Evolutionary conservation across 495 filamentous ascomycete species (phyloP), one percentile per base, ranked within the genome.

Genomic region (Bryoglossum gracile): DNA sequence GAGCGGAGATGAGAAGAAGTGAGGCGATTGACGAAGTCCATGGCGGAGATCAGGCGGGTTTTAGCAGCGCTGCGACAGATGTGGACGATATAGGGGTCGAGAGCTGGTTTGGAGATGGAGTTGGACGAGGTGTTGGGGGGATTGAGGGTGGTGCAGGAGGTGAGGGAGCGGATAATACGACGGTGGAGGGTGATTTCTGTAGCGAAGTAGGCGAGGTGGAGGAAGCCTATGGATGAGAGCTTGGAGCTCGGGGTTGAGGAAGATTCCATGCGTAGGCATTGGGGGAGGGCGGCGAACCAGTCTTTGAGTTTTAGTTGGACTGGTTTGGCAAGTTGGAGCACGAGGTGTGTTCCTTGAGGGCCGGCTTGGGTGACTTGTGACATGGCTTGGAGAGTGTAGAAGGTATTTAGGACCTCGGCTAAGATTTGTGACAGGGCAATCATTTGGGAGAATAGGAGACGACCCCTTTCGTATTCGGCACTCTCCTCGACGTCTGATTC

Each of bases 41-140:
- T 86, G 42, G 83, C 82, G 6, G 83, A 86, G 47, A 81, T 84
- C 16, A 88, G 70, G 14, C 85, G 77, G 1, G 87, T 86, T 58
- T 88, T 86, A 48, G 87, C 86, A 17, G 92, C 92, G 19, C 84
- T 89, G 43, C 92, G 92, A 67, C 90, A 96, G 60, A 97, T 95
- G 69, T 95, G 89, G 14, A 89, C 77, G 38, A 95, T 80, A 62
- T 88, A 84, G 0, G 83, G 76, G 57, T 87, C 80, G 25, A 67
- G 64, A 2, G 60, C 28, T 45, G 54, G 37, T 51, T 51, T 35
- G 39, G 40, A 43, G 57, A 57, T 26, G 11, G 42, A 21, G 57
- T 58, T 26, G 11, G 42, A 21, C 11, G 51, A 35, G 14, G 50
- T 25, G 22, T 39, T 19, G 9, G 65, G 57, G 2, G 69, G 60